Evolutionary conservation across 768 basidiomycete species (phyloP), one percentile per base, ranked within the genome.

Genomic region (Trametes gibbosa): DNA sequence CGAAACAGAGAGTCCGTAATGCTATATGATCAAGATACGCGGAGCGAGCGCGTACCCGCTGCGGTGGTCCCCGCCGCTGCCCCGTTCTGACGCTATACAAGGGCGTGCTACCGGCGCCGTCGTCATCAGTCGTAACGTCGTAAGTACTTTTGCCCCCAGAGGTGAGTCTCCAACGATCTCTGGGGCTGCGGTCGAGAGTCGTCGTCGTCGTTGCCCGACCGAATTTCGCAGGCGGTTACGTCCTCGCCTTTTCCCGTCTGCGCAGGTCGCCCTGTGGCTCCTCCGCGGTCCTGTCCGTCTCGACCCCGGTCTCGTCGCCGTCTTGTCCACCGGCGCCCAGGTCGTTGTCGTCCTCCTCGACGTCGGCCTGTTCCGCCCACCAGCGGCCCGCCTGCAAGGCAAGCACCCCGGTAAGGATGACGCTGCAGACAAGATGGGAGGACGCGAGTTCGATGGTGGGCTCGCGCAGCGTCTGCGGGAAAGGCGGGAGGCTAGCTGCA

Each of bases 371-470:
- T 69, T 94, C 92, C 3, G 87, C 89, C 90, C 90, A 94, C 76
- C 85, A 88, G 43, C 91, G 82, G 45, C 87, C 89, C 0, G 90
- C 90, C 74, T 94, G 92, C 24, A 94, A 80, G 9, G 85, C 83
- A 34, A 94, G 76, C 25, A 94, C 88, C n/a, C 92, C 92, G 0
- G 92, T 94, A 54, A 94, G 80, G 0, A 90, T 89, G 47, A 94
- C 92, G 68, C 89, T 89, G 76, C 89, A 92, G 58, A 93, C 83
- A 68, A 94, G 87, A 69, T 94, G 84, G 66, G 83, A 86, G 27
- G 91, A 90, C 0, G 92, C 92, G 51, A 94, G 84, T 57, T 89
- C 89, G 47, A 93, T 81, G 1, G 86, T 89, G 14, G 84, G 80
- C 41, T 72, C 76, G 9, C 85, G 83, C 13, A 93, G 78, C 0